phyloP scores from a whole-genome alignment of 73 alveolate species.

The Stentor coeruleus region DNA sequence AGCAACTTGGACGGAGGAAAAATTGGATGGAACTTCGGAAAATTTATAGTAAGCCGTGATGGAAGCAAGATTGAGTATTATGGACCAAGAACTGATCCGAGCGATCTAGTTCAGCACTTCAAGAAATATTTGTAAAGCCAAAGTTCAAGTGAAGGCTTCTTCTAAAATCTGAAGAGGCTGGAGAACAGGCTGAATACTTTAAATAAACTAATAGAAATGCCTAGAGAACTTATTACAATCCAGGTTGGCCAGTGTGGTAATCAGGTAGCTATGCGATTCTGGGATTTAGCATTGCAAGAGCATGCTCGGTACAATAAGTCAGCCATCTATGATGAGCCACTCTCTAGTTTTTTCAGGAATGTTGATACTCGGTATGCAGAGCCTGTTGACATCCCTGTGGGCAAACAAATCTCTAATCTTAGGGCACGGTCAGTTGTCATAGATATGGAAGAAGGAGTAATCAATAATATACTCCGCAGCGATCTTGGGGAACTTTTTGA shows the following conservation, averaged over 20 bases:
- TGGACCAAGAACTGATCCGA: constrained; percentile 39
- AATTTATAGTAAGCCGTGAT: constrained; percentile 41
- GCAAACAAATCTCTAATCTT: constrained; percentile 36
- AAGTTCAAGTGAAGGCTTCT: neutral
- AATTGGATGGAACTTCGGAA: constrained; percentile 67
- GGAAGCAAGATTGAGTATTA: constrained; percentile 45
- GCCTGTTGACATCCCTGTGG: constrained; percentile 44
- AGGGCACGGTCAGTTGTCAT: constrained; percentile 79
- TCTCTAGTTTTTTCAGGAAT: constrained; percentile 83
- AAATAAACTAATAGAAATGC: constrained; percentile 74
- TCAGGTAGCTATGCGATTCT: constrained; percentile 94
- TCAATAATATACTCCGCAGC: constrained; percentile 79
- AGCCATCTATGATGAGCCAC: constrained; percentile 69
- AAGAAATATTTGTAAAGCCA: too few relatives aligned
- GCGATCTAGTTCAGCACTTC: neutral
- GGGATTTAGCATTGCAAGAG: constrained; percentile 89
- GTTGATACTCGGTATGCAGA: constrained; percentile 59
- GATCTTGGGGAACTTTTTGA: constrained; percentile 97
- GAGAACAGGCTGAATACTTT: too few relatives aligned
- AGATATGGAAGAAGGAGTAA: constrained; percentile 99
- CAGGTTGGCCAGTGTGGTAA: constrained; percentile 98
- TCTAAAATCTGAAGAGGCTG: too few relatives aligned
- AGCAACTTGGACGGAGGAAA: constrained; percentile 41
- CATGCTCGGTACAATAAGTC: constrained; percentile 52
- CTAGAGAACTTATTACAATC: constrained; percentile 84